Conservation (phyloP, 2,329 filamentous ascomycete species). For the Fusarium odoratissimum region DNA sequence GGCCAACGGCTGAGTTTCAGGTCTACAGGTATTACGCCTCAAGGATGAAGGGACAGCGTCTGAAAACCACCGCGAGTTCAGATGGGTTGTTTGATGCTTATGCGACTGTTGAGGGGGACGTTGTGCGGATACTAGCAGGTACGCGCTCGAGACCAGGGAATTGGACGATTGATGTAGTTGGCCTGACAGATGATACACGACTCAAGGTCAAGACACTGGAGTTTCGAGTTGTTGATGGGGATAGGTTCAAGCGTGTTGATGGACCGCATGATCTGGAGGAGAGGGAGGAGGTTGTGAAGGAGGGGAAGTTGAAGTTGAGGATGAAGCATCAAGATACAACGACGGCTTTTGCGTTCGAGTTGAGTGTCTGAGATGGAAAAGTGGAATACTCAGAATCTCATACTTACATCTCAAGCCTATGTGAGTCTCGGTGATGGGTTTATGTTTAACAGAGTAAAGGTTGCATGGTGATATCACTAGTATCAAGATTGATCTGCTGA, state of each 20-base stretch:
- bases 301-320: background rate
- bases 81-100: slow-evolving; percentile 8
- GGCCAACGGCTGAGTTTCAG: slow-evolving; percentile 21
- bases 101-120: background rate
- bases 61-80: background rate
- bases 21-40: slow-evolving; percentile 33
- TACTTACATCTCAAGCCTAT: too few relatives aligned
- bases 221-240: fast-evolving
- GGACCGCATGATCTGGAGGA: background rate
- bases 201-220: background rate
- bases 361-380: background rate
- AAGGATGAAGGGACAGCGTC: slow-evolving; percentile 1
- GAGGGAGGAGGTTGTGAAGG: background rate
- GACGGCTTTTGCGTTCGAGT: slow-evolving; percentile 12
- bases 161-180: background rate
- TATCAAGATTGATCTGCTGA: too few relatives aligned
- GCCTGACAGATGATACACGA: background rate
- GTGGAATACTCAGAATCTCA: background rate
- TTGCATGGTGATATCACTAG: background rate
- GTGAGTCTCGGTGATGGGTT: too few relatives aligned
- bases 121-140: background rate
- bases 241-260: background rate
- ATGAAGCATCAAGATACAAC: background rate
- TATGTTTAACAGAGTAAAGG: too few relatives aligned
- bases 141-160: slow-evolving; percentile 8